Evolutionary conservation across 164 flowering plant genomes (phyloP), one percentile per base, ranked within the genome.

Genomic region (Malania oleifera): DNA sequence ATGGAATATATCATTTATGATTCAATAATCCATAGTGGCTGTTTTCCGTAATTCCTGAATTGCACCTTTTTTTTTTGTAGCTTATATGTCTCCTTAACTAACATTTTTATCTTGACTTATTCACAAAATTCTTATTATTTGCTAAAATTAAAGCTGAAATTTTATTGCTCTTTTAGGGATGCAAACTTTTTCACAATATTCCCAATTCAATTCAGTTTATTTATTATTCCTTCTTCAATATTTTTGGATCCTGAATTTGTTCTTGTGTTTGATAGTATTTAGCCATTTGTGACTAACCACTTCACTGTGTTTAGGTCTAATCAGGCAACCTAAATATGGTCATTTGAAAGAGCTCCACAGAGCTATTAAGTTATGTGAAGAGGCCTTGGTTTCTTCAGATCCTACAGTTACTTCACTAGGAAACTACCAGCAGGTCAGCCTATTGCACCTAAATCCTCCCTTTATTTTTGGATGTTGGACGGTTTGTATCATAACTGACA

Each of bases 331-430:
- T 15, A 95, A 95, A 73, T 91, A 85, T 52, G 83, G 93, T 37
- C 99, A 95, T 71, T 63, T 95, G 65, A 91, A 81, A 74, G 90
- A 85, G 64, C 91, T 95, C 54, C 98, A 95, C 54, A 71, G 46
- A 53, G 96, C 96, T 24, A 80, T 95, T 46, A 95, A 89, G 76
- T 75, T 80, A 45, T 85, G 95, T 69, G 96, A 95, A 60, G 68
- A 55, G 14, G 82, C 96, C 56, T 66, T 95, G 53, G 74, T 87
- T 61, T 87, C 99, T 59, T 76, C 96, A 10, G 93, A 95, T 68
- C 89, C 99, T 28, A 74, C 68, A 15, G 65, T 80, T 35, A 79
- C 79, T 20, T 75, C 90, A 41, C 62, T 95, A 35, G 99, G 96
- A 72, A 69, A 55, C 57, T 77, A 69, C 63, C 82, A 87, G 58